Conservation (phyloP, 1,284 basidiomycete genomes). For the Cryptococcus sp. region DNA sequence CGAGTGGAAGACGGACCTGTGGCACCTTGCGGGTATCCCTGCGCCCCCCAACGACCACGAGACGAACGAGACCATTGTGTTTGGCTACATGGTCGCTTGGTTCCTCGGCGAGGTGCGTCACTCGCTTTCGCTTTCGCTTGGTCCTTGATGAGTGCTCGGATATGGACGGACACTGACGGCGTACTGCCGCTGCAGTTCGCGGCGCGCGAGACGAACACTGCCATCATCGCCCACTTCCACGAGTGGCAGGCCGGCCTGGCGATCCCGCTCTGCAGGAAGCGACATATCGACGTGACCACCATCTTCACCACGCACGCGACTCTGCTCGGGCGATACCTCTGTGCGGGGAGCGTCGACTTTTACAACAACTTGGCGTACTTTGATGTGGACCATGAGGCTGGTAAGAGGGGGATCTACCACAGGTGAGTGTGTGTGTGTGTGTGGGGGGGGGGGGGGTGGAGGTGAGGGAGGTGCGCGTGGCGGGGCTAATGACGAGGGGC, state of each 20-base stretch:
- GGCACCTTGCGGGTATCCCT: constrained; percentile 96
- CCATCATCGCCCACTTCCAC: constrained; percentile 96
- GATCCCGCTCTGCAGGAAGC: constrained; percentile 91
- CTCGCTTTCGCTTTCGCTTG: too few relatives aligned
- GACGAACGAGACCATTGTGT: constrained; percentile 97
- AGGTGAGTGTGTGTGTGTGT: constrained; percentile 43
- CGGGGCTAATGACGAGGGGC: constrained; percentile 30
- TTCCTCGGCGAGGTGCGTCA: constrained; percentile 86
- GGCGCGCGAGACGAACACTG: constrained; percentile 68
- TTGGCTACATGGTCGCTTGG: constrained; percentile 99
- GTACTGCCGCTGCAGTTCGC: constrained; percentile 60
- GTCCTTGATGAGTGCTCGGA: not conserved
- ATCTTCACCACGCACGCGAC: constrained; percentile 99
- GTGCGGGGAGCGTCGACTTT: constrained; percentile 95
- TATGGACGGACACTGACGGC: not conserved
- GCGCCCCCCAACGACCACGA: constrained; percentile 93
- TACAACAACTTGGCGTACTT: constrained; percentile 99
- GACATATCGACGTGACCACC: constrained; percentile 95
- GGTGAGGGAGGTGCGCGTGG: too few relatives aligned
- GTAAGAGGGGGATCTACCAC: constrained; percentile 89
- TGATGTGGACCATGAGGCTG: constrained; percentile 98
- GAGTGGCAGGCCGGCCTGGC: constrained; percentile 99
- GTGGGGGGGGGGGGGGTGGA: too few relatives aligned
- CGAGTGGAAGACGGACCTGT: constrained; percentile 97
- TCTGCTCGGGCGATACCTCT: constrained; percentile 93